Conservation (phyloP, 129 eudicot species). For the Erigeron canadensis region DNA sequence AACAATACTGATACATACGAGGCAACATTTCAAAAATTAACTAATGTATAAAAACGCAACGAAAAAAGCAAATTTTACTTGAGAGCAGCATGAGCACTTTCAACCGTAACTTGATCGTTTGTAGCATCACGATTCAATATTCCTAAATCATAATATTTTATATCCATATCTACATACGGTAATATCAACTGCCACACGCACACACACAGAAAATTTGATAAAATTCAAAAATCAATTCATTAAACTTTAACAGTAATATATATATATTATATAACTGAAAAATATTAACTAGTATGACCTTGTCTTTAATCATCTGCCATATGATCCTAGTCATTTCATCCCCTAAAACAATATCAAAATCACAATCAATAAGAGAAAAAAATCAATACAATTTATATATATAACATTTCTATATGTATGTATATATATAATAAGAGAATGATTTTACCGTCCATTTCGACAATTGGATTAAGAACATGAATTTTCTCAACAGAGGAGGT, state of each 20-base stretch:
- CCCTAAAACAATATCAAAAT: slow-evolving; percentile 38
- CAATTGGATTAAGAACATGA: slow-evolving; percentile 69
- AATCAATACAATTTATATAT: background rate
- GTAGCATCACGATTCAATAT: slow-evolving; percentile 90
- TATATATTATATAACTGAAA: background rate
- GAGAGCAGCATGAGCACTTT: slow-evolving; percentile 85
- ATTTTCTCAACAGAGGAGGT: slow-evolving; percentile 48
- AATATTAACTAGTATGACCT: slow-evolving; percentile 34
- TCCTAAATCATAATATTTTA: slow-evolving; percentile 88
- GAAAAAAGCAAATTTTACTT: slow-evolving; percentile 44
- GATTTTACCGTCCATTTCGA: slow-evolving; percentile 87
- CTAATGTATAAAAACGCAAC: background rate
- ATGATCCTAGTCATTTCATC: slow-evolving; percentile 97
- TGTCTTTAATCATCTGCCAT: slow-evolving; percentile 87
- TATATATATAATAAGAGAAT: too few species aligned
- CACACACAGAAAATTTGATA: background rate
- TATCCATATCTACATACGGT: slow-evolving; percentile 82
- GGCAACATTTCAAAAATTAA: background rate
- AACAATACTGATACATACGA: background rate
- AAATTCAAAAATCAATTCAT: background rate
- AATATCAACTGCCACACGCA: slow-evolving; percentile 69
- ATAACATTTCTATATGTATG: too few species aligned
- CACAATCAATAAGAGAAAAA: too few species aligned
- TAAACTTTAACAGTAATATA: background rate
- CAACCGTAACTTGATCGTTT: slow-evolving; percentile 80